Conservation (phyloP, 805 yeast species). For the Kregervanrija pseudodelftensis region DNA sequence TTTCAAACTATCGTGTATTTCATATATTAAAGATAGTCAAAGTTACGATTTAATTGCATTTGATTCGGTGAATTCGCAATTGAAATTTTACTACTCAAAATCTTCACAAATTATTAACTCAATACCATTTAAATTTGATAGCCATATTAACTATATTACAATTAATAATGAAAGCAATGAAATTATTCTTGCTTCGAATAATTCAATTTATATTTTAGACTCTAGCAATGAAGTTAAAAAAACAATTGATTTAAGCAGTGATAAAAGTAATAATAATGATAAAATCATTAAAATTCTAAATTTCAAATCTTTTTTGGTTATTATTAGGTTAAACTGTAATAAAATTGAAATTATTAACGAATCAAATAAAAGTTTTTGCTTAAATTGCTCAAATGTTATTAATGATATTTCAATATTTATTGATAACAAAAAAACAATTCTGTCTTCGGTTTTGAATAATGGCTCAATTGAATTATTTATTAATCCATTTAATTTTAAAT, state of each 20-base stretch:
- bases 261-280: conserved; percentile 20
- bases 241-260: conserved; percentile 21
- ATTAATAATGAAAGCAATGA: background rate
- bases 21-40: conserved; percentile 14
- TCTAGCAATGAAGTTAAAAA: conserved; percentile 3
- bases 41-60: conserved; percentile 23
- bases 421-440: background rate
- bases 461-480: conserved; percentile 21
- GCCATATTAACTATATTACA: conserved; percentile 2
- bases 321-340: too few relatives aligned
- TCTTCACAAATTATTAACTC: conserved; percentile 16
- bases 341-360: too few relatives aligned
- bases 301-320: background rate
- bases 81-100: conserved; percentile 21
- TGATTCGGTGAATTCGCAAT: conserved; percentile 20
- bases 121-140: conserved; percentile 14
- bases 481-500: conserved; percentile 12
- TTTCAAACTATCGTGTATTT: conserved; percentile 20
- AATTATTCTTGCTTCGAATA: conserved; percentile 7
- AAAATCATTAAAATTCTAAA: conserved; percentile 14
- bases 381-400: too few relatives aligned
- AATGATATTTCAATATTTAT: conserved; percentile 3
- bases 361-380: too few relatives aligned
- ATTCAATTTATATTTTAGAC: conserved; percentile 5
- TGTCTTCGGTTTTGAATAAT: conserved; percentile 11